phyloP scores from a whole-genome alignment of 169 alveolate genomes.

The Plasmodium fragile region DNA sequence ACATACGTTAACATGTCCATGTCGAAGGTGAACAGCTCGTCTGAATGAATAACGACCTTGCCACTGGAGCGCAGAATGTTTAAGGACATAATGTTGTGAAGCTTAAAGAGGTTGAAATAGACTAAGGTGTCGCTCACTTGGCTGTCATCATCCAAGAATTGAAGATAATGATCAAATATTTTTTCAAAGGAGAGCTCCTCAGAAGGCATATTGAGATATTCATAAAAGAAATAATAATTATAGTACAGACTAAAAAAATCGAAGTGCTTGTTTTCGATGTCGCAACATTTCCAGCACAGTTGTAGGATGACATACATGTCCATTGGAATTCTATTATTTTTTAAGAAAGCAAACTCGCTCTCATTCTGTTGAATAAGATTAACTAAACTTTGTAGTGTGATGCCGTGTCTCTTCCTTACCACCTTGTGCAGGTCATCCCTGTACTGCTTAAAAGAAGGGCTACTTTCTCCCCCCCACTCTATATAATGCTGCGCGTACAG shows the following conservation, averaged over 20 bases:
- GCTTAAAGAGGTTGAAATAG: conserved; percentile 33
- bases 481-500: conserved; percentile 36
- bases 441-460: conserved; percentile 5
- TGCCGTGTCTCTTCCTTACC: conserved; percentile 48
- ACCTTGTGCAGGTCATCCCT: conserved; percentile 29
- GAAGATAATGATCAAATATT: conserved; percentile 44
- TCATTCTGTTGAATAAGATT: conserved; percentile 37
- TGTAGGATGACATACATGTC: conserved; percentile 62
- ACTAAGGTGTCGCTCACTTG: conserved; percentile 32
- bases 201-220: conserved; percentile 28
- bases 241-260: conserved; percentile 58
- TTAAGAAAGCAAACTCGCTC: conserved; percentile 41
- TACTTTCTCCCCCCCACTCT: conserved; percentile 10
- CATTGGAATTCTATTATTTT: conserved; percentile 39
- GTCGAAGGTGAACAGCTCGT: conserved; percentile 61
- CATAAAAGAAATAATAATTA: conserved; percentile 69
- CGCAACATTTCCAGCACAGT: conserved; percentile 72
- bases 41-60: conserved; percentile 63
- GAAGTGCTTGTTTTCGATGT: conserved; percentile 51
- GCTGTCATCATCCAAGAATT: conserved; percentile 27
- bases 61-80: conserved; percentile 69
- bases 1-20: conserved; percentile 55
- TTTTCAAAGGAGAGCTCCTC: conserved; percentile 45
- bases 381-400: conserved; percentile 30
- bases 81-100: conserved; percentile 52